Percentiles rank a stretch among this genome's conserved stretches.
Conservation (phyloP, 2,329 filamentous ascomycete genomes). For the Colletotrichum coccodes region DNA sequence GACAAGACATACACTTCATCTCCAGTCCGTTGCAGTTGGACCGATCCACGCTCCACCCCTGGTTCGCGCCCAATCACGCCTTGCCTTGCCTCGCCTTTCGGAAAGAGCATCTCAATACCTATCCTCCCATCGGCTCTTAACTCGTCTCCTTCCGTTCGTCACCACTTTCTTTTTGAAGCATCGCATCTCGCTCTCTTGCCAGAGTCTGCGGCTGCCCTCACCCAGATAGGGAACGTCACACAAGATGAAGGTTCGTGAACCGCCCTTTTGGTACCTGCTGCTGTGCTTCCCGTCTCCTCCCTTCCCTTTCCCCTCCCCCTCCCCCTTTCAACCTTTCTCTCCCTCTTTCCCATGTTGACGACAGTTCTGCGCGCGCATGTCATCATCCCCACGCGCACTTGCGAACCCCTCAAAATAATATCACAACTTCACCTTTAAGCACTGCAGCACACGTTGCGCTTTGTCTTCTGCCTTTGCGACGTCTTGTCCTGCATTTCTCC, state of each 20-base stretch:
- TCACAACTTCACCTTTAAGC: neutral
- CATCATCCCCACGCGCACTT: conserved; percentile 2
- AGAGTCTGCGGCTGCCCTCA: conserved; percentile 7
- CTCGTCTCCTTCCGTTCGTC: conserved; percentile 9
- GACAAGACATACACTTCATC: neutral
- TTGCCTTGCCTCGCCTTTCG: neutral
- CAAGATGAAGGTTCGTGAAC: conserved; percentile 36
- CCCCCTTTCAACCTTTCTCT: neutral
- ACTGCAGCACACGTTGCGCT: neutral
- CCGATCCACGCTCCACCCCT: conserved; percentile 16
- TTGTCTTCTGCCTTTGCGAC: neutral
- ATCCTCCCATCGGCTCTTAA: conserved; percentile 5
- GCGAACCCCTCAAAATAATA: conserved; percentile 4
- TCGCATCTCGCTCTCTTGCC: conserved; percentile 4
- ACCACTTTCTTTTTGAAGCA: conserved; percentile 15
- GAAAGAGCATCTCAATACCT: conserved; percentile 11
- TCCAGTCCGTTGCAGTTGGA: neutral
- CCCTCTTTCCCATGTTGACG: neutral
- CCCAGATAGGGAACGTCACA: conserved; percentile 25
- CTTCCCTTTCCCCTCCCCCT: neutral
- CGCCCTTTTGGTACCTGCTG: conserved; percentile 13
- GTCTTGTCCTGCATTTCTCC: conserved; percentile 16
- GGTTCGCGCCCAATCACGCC: conserved; percentile 19
- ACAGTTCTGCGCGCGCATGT: neutral
- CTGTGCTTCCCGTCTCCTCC: neutral